Evolutionary conservation across 2,329 filamentous ascomycete genomes (phyloP), one percentile per base, ranked within the genome.

Genomic region (Epichloe glyceriae): DNA sequence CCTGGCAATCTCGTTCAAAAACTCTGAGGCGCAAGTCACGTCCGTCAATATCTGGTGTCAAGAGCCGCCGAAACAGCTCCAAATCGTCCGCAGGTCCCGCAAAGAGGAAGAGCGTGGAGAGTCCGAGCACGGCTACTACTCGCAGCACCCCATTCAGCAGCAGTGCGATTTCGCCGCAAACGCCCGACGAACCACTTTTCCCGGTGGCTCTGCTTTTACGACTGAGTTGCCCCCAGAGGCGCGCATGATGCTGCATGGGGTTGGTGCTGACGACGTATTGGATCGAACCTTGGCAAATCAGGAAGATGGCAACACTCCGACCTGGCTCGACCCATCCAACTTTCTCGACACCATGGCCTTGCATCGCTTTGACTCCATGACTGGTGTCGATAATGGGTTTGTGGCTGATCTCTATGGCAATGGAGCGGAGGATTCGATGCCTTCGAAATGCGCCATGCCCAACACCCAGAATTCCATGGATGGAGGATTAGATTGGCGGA

Each of bases 171-270:
- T 53, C 59, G 1, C 56, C 53, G 0, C 39, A 50, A 20, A 55
- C 57, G 20, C 57, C 55, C 3, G 50, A 41, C 53, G 57, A 19
- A 51, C 8, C 12, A 15, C 7, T 30, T 8, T 42, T 42, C 4
- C 14, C 1, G 55, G 56, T 2, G 54, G 55, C 1, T 72, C 70
- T 0, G 60, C 60, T 1, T 74, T 74, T 48, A 73, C 71, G 0
- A 58, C 69, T 0, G 67, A 72, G 52, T 56, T 74, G 6, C 64
- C 72, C 0, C 55, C 66, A 1, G 71, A 74, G 46, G 64, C 68
- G 2, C 71, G 67, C 56, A 68, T 70, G 67, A 60, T 74, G 55
- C 57, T 63, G 39, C 53, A 51, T 6, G 64, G 64, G 6, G 49
- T 66, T 12, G 63, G 64, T 33, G 60, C 66, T 55, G 60, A 47